Evolutionary conservation across 164 flowering plant genomes (phyloP).

Genomic region (Saururus chinensis): DNA sequence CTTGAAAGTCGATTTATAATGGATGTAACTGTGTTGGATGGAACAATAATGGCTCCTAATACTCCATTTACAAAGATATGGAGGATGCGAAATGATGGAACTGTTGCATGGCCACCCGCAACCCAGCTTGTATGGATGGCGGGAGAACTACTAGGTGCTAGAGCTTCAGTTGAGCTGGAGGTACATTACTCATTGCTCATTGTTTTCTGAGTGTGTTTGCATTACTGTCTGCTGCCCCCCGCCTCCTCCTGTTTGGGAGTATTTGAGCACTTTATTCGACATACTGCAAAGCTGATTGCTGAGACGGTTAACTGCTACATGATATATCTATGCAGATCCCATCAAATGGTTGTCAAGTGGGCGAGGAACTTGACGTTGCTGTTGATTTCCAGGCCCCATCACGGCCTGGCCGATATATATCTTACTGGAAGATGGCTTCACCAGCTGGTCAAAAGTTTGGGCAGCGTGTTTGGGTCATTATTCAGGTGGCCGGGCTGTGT

Average conservation of each 20-base stretch:
- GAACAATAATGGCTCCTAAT: constrained; percentile 54
- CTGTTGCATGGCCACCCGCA: constrained; percentile 48
- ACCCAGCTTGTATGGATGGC: constrained; percentile 68
- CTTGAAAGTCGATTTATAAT: constrained; percentile 53
- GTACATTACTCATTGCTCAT: constrained; percentile 14
- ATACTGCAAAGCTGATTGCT: neutral
- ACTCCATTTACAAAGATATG: constrained; percentile 81
- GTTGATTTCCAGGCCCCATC: constrained; percentile 75
- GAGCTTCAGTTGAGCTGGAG: constrained; percentile 39
- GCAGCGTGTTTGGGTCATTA: constrained; percentile 87
- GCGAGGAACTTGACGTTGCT: constrained; percentile 50
- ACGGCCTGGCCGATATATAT: constrained; percentile 67
- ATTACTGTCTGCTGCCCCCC: neutral
- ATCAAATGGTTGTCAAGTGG: constrained; percentile 31
- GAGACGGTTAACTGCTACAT: neutral
- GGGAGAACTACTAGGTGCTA: constrained; percentile 43
- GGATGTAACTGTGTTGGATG: constrained; percentile 74
- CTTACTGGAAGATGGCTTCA: constrained; percentile 80
- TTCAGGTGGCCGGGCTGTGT: constrained; percentile 36
- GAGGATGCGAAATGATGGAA: constrained; percentile 81
- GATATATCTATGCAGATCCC: constrained; percentile 36
- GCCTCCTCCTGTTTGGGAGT: too few relatives aligned
- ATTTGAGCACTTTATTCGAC: neutral
- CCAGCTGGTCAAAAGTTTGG: constrained; percentile 69
- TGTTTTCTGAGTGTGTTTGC: neutral